Evolutionary conservation across 306 rosid species (phyloP).

Genomic region (Hippophae tibetana): DNA sequence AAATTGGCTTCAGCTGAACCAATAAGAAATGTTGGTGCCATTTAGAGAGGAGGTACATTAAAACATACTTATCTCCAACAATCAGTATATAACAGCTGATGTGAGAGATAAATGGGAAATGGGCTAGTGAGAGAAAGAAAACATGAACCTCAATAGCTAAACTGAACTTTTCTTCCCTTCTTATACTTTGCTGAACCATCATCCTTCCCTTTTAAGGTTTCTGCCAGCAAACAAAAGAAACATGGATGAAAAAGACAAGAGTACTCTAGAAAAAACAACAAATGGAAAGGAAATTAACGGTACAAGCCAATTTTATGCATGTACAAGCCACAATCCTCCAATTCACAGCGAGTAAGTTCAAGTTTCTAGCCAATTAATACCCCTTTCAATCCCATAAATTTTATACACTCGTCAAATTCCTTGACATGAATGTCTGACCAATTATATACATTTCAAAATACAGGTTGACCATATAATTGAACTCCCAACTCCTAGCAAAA

Average conservation of each 20-base stretch:
- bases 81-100: background rate
- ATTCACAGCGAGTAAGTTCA: no score
- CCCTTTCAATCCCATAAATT: no score
- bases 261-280: no score
- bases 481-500: no score
- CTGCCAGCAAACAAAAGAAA: slow-evolving; percentile 21
- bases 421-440: no score
- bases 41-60: background rate
- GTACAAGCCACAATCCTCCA: background rate
- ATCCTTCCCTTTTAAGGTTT: slow-evolving; percentile 59
- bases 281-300: background rate
- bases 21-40: slow-evolving; percentile 9
- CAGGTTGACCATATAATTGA: no score
- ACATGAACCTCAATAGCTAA: slow-evolving; percentile 49
- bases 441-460: no score
- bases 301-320: background rate
- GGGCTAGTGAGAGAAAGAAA: background rate
- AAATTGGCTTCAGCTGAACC: slow-evolving; percentile 26
- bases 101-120: background rate
- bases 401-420: no score
- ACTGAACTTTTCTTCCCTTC: slow-evolving; percentile 70
- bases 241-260: slow-evolving; percentile 3
- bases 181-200: slow-evolving; percentile 55
- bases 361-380: no score
- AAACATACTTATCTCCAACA: slow-evolving; percentile 6